A percentile compares a stretch with the other conserved stretches of the same genome.
These are phyloP conservation scores for Fusarium luffae DNA, from an alignment of 2,329 filamentous ascomycete species.

Conservation along the genomic window DNA sequence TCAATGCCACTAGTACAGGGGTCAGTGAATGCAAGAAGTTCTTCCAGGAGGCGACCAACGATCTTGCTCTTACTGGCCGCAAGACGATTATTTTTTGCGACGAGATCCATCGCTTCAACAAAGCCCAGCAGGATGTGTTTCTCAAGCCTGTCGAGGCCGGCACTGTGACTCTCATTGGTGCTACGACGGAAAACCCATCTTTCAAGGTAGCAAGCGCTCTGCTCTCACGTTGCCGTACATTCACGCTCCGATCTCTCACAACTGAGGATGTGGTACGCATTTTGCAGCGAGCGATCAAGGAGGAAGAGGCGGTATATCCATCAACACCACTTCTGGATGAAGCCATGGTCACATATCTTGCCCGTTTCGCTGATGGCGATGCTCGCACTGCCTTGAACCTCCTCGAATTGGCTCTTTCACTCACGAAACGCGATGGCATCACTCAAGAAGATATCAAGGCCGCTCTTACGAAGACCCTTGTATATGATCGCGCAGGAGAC, in stretches of 20 bases:
- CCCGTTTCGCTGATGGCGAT: slow-evolving; percentile 90
- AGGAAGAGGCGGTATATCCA: slow-evolving; percentile 62
- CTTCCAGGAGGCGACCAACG: slow-evolving; percentile 84
- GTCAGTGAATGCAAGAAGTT: slow-evolving; percentile 93
- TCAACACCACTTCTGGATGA: slow-evolving; percentile 74
- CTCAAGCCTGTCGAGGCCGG: slow-evolving; percentile 91
- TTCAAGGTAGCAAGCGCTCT: slow-evolving; percentile 89
- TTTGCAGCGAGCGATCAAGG: slow-evolving; percentile 76
- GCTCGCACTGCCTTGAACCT: slow-evolving; percentile 93
- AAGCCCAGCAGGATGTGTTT: slow-evolving; percentile 94
- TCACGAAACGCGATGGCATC: slow-evolving; percentile 67
- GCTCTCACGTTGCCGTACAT: slow-evolving; percentile 88
- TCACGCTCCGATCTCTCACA: slow-evolving; percentile 81
- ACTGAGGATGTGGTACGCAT: slow-evolving; percentile 79
- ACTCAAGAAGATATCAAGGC: slow-evolving; percentile 83
- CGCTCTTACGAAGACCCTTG: slow-evolving; percentile 87
- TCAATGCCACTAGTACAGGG: slow-evolving; percentile 91
- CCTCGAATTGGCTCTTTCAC: slow-evolving; percentile 85
- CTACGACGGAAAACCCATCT: slow-evolving; percentile 96
- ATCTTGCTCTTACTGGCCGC: slow-evolving; percentile 81
- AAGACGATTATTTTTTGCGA: slow-evolving; percentile 98
- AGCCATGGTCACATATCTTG: slow-evolving; percentile 82
- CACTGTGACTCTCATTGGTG: slow-evolving; percentile 90
- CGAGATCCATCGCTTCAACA: slow-evolving; percentile 93
- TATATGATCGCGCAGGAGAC: slow-evolving; percentile 94